These are phyloP conservation scores for Irpex lacteus DNA, from an alignment of 1,284 basidiomycete genomes.

Conservation along the genomic window DNA sequence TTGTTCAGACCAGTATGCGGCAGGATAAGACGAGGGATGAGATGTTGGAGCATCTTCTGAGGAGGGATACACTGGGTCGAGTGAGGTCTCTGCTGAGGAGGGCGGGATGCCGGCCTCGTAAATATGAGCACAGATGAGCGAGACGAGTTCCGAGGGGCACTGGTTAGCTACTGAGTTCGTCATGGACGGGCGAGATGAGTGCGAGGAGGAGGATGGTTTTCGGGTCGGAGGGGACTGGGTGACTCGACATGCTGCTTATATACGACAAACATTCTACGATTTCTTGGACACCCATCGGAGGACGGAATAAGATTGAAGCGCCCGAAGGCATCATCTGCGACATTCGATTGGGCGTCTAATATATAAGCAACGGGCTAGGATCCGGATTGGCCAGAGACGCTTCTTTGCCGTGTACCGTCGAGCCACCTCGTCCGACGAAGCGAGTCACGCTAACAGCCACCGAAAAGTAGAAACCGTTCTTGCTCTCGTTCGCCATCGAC, in stretches of 20 bases:
- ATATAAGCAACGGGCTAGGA: not conserved
- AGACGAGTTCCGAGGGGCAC: constrained; percentile 64
- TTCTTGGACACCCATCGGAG: constrained; percentile 4
- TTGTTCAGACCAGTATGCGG: constrained; percentile 64
- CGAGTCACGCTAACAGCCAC: not conserved
- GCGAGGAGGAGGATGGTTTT: not conserved
- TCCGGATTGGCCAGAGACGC: not conserved
- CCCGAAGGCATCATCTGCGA: not conserved
- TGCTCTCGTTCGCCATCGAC: not conserved
- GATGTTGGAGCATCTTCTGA: constrained; percentile 52
- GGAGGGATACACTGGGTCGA: constrained; percentile 64
- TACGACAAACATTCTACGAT: not conserved
- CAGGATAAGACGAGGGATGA: constrained; percentile 68
- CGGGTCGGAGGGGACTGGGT: not conserved
- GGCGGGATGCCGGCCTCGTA: constrained; percentile 61
- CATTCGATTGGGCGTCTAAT: not conserved
- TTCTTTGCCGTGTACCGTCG: not conserved
- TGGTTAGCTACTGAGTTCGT: constrained; percentile 12
- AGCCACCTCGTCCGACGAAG: not conserved
- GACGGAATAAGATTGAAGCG: not conserved
- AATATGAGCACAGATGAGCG: constrained; percentile 64
- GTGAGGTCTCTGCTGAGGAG: constrained; percentile 39
- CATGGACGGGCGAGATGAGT: constrained; percentile 17
- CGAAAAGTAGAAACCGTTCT: not conserved
- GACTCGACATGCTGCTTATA: not conserved